Base-by-base conservation (phyloP, 1,284 basidiomycete species). In the Porodaedalea pini region DNA sequence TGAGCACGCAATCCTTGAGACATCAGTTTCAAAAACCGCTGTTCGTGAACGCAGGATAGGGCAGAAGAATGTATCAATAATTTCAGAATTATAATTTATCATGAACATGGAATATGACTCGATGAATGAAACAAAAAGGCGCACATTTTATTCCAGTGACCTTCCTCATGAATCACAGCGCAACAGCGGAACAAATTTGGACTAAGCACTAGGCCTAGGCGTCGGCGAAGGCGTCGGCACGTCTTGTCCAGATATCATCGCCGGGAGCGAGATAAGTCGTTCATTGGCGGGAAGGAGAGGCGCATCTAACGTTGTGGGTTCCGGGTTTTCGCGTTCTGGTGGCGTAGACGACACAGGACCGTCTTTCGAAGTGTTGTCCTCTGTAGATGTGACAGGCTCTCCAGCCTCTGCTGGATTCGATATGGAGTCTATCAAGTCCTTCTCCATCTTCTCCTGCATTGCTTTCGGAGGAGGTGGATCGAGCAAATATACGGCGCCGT, bases 241-340 rank as follows among this genome's bases (percentile, higher is more conserved):
- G 31, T 73, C 70, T 47, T 61, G 58, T 17, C 70, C 70, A 15
- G 69, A 64, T 2, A 73, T 58, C 19, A 66, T 55, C 2, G 71
- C 66, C 1, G 72, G 72, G n/a, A 76, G 62, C 3, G 70, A 69
- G 60, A 75, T 70, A 39, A 69, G 68, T 23, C 58, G 61, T 32
- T 67, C 66, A 44, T 74, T 75, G 25, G 69, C 66, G 0, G 75
- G 73, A 10, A 66, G 66, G 29, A 73, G 57, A 8, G 78, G 78
- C 13, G 77, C 76, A 23, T 66, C 51, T 37, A 67, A 65, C 17
- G 68, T 61, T 1, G 69, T 67, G 0, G 71, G 72, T 48, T 79
- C 77, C 0, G 75, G 75, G 51, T 76, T 73, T 13, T 67, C 70
- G 27, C 70, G 71, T 4, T 66, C 65, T 43, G 50, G 39, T 3